A percentile compares a stretch with the other conserved stretches of the same genome.
These are phyloP conservation scores for Pterocarpus macrocarpus DNA, from an alignment of 306 rosid genomes.

Conservation along the genomic window DNA sequence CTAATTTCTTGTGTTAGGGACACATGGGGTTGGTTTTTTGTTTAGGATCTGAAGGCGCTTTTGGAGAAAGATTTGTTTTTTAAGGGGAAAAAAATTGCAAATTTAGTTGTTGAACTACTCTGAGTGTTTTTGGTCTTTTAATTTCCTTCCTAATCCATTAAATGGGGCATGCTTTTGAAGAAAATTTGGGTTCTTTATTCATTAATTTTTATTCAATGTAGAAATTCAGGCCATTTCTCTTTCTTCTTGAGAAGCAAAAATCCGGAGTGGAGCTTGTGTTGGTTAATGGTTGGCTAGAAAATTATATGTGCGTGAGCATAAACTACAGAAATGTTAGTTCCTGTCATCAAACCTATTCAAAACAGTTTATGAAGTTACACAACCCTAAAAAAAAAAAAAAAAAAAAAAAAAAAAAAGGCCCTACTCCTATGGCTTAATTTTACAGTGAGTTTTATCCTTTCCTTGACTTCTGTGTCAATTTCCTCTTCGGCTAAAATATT, in stretches of 20 bases:
- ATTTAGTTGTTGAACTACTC: constrained; percentile 62
- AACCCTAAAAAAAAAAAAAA: constrained; percentile 24
- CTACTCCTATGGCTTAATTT: constrained; percentile 32
- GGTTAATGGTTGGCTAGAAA: constrained; percentile 40
- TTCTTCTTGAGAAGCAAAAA: constrained; percentile 21
- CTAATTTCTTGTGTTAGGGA: constrained; percentile 41
- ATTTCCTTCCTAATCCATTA: constrained; percentile 40
- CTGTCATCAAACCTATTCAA: neutral
- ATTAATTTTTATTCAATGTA: constrained; percentile 26
- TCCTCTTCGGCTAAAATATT: constrained; percentile 30
- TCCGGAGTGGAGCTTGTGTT: constrained; percentile 10
- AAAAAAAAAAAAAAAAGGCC: constrained; percentile 37
- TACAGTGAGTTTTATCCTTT: constrained; percentile 25
- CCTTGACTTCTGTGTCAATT: constrained; percentile 21
- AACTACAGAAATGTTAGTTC: constrained; percentile 36
- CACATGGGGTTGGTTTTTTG: constrained; percentile 36
- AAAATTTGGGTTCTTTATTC: constrained; percentile 30
- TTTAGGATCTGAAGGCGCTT: constrained; percentile 47
- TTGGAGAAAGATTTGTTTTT: constrained; percentile 8
- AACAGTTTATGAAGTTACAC: constrained; percentile 17
- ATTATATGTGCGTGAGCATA: constrained; percentile 23
- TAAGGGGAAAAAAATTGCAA: neutral
- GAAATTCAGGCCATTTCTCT: constrained; percentile 38
- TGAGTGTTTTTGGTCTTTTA: constrained; percentile 33
- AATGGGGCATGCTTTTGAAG: constrained; percentile 39